Base-by-base conservation (phyloP, 768 basidiomycete species). In the Leccinum subgranulosum region DNA sequence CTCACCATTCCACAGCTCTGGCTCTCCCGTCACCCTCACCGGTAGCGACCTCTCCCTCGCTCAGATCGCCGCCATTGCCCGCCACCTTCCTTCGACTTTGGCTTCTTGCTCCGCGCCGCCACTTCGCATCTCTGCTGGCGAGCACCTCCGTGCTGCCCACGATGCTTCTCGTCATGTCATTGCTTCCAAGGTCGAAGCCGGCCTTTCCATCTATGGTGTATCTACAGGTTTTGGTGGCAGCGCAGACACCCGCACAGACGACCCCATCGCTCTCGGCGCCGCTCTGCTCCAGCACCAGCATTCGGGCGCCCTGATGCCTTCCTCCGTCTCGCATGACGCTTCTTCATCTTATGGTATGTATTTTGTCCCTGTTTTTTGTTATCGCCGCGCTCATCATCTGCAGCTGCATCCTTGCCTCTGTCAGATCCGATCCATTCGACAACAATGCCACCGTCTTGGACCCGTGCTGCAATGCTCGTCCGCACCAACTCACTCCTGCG, bases 401-500 rank as follows among this genome's bases (percentile, higher is more conserved):
- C 11, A 67, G 63, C 19, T 43, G 19, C 53, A 15, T 39, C 76
- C 11, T 77, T 92, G 0, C 90, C 91, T 9, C 84, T 92, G 46
- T 79, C 80, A 5, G 89, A 92, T 65, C 89, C 88, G 1, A 69
- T 87, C 12, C 73, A 80, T 11, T 81, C 84, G 11, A 81, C 82
- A 29, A 84, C 81, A 58, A 93, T 94, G 90, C 92, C 92, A 4
- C 86, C 90, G 58, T 76, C 89, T 2, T 93, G 93, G 89, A 91
- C 93, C 31, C 86, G 92, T 53, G 92, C 88, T 12, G 90, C 92
- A 1, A 92, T 94, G 65, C 74, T 92, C 10, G 80, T 95, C 64
- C 89, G 92, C 62, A 87, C 91, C 80, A 95, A 94, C 73, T 92
- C 90, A 4, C 83, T 95, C 45, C 85, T 92, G 54, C 86, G 92